Percentiles rank a stretch among this genome's conserved stretches.
These are phyloP conservation scores for Achlya hypogyna DNA, from an alignment of 352 stramenopile species.

Conservation along the genomic window DNA sequence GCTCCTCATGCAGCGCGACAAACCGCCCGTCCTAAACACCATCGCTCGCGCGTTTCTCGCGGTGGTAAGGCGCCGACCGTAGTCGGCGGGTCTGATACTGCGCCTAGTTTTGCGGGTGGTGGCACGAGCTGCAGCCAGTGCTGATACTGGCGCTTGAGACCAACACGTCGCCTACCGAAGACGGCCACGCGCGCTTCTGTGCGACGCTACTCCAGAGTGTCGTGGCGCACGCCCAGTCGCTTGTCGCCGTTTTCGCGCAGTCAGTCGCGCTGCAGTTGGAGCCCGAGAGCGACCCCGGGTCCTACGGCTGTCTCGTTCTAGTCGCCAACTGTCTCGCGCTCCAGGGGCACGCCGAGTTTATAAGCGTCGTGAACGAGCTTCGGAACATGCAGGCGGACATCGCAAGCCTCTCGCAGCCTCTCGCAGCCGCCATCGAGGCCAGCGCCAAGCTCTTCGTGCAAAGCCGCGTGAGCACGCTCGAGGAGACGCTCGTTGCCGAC, in stretches of 20 bases:
- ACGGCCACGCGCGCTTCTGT: neutral
- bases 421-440: neutral
- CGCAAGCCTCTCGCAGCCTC: neutral
- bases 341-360: neutral
- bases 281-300: neutral
- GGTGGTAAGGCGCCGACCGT: too few relatives aligned
- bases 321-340: neutral
- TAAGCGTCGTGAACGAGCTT: neutral
- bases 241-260: neutral
- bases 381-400: neutral
- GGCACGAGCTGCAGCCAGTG: neutral
- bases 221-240: neutral
- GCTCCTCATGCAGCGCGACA: neutral
- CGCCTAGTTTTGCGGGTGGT: constrained; percentile 2
- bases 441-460: neutral
- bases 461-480: neutral
- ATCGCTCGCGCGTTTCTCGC: neutral
- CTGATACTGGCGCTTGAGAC: neutral
- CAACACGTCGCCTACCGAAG: constrained; percentile 4
- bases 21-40: neutral
- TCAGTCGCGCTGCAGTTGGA: neutral
- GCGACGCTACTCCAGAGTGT: neutral
- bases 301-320: neutral
- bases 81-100: neutral
- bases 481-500: neutral